Evolutionary conservation across 306 rosid genomes (phyloP).

Genomic region (Prunus persica): DNA sequence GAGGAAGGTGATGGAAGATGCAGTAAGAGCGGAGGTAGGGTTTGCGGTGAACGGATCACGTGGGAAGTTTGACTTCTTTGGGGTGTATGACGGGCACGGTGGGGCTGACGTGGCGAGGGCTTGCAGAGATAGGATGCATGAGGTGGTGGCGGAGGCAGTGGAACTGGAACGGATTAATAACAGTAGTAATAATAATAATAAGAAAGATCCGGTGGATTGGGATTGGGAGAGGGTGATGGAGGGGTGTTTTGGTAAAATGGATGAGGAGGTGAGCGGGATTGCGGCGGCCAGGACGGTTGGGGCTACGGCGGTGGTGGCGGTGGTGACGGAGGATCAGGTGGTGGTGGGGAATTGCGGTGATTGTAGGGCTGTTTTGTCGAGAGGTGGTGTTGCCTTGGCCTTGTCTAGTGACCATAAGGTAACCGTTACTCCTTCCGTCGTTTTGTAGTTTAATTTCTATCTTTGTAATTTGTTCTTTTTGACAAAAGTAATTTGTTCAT

Average conservation of each 20-base stretch:
- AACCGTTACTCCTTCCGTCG: no score
- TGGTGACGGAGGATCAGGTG: conserved; percentile 43
- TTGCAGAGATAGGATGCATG: conserved; percentile 58
- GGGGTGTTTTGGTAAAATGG: conserved; percentile 71
- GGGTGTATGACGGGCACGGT: conserved; percentile 87
- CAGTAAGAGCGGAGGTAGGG: conserved; percentile 65
- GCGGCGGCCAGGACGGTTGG: conserved; percentile 59
- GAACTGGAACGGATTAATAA: neutral
- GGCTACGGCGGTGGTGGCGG: conserved; percentile 60
- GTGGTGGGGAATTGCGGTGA: conserved; percentile 89
- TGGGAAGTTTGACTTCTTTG: conserved; percentile 56
- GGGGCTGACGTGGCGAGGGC: conserved; percentile 65
- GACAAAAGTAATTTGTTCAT: no score
- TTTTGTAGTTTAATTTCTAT: neutral
- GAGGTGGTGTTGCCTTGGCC: conserved; percentile 55
- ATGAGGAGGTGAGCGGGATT: conserved; percentile 47
- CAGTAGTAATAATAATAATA: neutral
- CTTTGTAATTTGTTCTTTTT: no score
- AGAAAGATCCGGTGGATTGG: conserved; percentile 40
- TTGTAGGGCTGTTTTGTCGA: conserved; percentile 70
- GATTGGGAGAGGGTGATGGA: conserved; percentile 54
- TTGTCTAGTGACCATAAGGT: conserved; percentile 88
- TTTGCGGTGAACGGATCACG: conserved; percentile 12
- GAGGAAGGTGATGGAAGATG: conserved; percentile 90
- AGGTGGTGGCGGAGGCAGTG: conserved; percentile 58